These are phyloP conservation scores for Komagataella pastoris DNA, from an alignment of 805 yeast species.

Conservation along the genomic window DNA sequence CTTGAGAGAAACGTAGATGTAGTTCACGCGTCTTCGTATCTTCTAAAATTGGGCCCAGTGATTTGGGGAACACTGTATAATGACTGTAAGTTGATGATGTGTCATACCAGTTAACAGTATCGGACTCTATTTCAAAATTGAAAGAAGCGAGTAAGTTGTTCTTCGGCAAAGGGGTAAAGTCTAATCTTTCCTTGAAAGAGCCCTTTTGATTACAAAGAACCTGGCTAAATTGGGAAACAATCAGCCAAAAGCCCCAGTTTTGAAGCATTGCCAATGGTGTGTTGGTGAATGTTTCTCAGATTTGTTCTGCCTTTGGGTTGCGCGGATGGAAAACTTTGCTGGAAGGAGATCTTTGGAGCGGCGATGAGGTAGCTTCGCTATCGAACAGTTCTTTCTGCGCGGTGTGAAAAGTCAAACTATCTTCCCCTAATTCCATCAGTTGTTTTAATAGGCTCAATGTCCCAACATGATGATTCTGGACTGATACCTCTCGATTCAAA, in stretches of 20 bases:
- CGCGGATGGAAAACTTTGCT: not conserved
- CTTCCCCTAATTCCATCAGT: not conserved
- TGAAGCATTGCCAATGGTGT: not conserved
- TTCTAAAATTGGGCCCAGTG: constrained; percentile 65
- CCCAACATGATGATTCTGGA: not conserved
- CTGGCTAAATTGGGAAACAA: not conserved
- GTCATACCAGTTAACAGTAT: constrained; percentile 14
- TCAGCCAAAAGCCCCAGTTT: not conserved
- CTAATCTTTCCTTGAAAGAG: constrained; percentile 33
- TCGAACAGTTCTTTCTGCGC: not conserved
- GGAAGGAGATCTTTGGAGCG: not conserved
- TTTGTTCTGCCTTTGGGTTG: not conserved
- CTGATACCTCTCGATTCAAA: constrained; percentile 3
- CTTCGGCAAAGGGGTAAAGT: constrained; percentile 59
- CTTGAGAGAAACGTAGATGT: constrained; percentile 81
- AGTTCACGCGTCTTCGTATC: constrained; percentile 58
- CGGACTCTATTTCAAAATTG: constrained; percentile 50
- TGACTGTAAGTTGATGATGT: constrained; percentile 21
- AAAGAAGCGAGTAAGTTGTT: constrained; percentile 62
- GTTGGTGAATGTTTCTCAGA: not conserved
- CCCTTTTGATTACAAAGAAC: not conserved
- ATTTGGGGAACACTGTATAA: constrained; percentile 64
- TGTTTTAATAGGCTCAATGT: not conserved
- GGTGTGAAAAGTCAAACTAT: not conserved
- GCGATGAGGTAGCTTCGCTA: too few species aligned